Percentiles rank a stretch among this genome's conserved stretches.
These are phyloP conservation scores for Dioscorea dumetorum DNA, from an alignment of 106 monocot species.

Conservation along the genomic window DNA sequence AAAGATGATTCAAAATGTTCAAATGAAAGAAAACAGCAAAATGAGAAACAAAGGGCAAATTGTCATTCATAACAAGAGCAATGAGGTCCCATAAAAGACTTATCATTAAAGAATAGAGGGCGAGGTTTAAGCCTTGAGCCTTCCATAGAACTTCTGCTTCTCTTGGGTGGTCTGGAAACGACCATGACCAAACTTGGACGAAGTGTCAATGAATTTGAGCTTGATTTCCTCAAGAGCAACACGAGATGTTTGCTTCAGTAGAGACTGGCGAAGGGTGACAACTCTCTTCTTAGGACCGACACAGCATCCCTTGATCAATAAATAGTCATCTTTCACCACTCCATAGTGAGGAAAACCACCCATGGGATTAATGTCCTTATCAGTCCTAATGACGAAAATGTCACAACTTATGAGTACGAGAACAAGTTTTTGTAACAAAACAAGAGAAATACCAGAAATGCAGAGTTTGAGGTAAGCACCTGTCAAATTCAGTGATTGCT, in stretches of 20 bases:
- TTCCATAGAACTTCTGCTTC: constrained; percentile 34
- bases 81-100: too few species aligned
- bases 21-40: too few species aligned
- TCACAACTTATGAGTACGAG: not conserved
- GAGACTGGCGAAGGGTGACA: constrained; percentile 39
- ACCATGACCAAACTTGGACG: constrained; percentile 62
- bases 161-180: constrained; percentile 48
- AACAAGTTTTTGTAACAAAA: not conserved
- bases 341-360: constrained; percentile 43
- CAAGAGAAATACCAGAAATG: not conserved
- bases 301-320: constrained; percentile 64
- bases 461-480: constrained; percentile 12
- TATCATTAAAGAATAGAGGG: too few species aligned
- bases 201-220: constrained; percentile 65
- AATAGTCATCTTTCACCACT: constrained; percentile 35
- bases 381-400: constrained; percentile 19
- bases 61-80: too few species aligned
- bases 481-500: constrained; percentile 39
- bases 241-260: constrained; percentile 48
- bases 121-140: constrained; percentile 5
- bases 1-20: too few species aligned
- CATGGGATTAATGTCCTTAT: constrained; percentile 43
- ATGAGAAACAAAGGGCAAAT: too few species aligned
- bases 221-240: constrained; percentile 57
- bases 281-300: constrained; percentile 65